Conservation (phyloP, 2,329 filamentous ascomycete species). For the Penicillium sp. region DNA sequence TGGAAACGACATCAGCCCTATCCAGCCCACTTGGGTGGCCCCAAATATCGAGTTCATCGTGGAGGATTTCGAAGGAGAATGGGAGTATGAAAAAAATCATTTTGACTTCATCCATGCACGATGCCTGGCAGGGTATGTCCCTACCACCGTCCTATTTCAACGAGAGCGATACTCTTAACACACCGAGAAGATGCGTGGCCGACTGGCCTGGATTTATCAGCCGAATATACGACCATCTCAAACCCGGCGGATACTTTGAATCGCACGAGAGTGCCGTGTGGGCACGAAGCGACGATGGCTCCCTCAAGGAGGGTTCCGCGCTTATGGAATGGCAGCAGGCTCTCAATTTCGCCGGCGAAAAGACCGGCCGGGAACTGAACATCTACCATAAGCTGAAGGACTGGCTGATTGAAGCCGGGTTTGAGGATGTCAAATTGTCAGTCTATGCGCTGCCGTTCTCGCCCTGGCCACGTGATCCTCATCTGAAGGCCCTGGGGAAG, state of each 20-base stretch:
- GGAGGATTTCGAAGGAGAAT: slow-evolving; percentile 34
- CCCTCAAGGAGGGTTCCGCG: slow-evolving; percentile 15
- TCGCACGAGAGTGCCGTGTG: slow-evolving; percentile 28
- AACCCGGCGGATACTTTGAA: slow-evolving; percentile 33
- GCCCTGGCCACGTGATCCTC: slow-evolving; percentile 19
- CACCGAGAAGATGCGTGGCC: slow-evolving; percentile 15
- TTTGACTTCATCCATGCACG: slow-evolving; percentile 36
- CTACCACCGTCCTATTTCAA: slow-evolving; percentile 14
- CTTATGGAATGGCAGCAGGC: slow-evolving; percentile 26
- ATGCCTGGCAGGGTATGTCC: slow-evolving; percentile 26
- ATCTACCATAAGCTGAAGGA: slow-evolving; percentile 25
- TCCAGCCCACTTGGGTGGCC: slow-evolving; percentile 36
- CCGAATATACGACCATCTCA: slow-evolving; percentile 22
- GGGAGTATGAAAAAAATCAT: slow-evolving; percentile 23
- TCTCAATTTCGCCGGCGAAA: slow-evolving; percentile 21
- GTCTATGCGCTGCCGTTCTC: slow-evolving; percentile 20
- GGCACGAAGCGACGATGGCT: slow-evolving; percentile 23
- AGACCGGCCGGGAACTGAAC: slow-evolving; percentile 27
- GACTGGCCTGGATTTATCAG: slow-evolving; percentile 17
- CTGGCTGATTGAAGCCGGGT: slow-evolving; percentile 28
- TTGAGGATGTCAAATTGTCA: slow-evolving; percentile 15
- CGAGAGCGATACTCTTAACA: background rate
- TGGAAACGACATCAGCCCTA: slow-evolving; percentile 42
- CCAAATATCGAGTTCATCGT: slow-evolving; percentile 35
- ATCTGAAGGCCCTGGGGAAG: slow-evolving; percentile 18